These are phyloP conservation scores for Akanthomyces dipterigenus DNA, from an alignment of 2,329 filamentous ascomycete genomes.

Conservation along the genomic window DNA sequence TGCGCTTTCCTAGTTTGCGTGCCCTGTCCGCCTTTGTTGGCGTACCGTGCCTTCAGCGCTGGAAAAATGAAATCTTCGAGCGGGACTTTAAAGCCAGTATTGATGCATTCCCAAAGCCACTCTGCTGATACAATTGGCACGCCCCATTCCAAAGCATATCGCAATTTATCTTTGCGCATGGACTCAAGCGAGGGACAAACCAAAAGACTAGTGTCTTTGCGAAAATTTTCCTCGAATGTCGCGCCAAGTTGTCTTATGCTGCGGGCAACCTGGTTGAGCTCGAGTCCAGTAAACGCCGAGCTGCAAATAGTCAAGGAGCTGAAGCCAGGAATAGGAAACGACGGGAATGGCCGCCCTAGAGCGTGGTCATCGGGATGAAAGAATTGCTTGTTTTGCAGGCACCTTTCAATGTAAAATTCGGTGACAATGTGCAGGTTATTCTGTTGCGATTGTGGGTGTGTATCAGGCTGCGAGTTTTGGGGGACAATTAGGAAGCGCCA, in stretches of 20 bases:
- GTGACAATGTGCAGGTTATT: slow-evolving; percentile 55
- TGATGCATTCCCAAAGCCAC: slow-evolving; percentile 82
- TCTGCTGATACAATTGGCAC: slow-evolving; percentile 74
- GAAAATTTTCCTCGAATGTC: slow-evolving; percentile 71
- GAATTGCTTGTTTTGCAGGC: slow-evolving; percentile 68
- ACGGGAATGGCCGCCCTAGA: slow-evolving; percentile 69
- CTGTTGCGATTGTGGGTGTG: slow-evolving; percentile 32
- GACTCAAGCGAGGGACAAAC: slow-evolving; percentile 57
- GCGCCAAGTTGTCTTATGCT: slow-evolving; percentile 71
- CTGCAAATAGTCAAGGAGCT: slow-evolving; percentile 66
- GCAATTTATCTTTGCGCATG: slow-evolving; percentile 68
- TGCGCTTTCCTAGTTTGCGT: slow-evolving; percentile 13
- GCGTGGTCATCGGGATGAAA: slow-evolving; percentile 63
- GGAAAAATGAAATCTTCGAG: slow-evolving; percentile 41
- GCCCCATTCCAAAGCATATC: slow-evolving; percentile 65
- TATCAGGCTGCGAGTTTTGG: slow-evolving; percentile 40
- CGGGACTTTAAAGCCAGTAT: slow-evolving; percentile 42
- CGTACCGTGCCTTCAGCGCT: slow-evolving; percentile 33
- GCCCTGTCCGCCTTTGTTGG: slow-evolving; percentile 5
- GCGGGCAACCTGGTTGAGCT: slow-evolving; percentile 78
- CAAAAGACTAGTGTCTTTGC: slow-evolving; percentile 64
- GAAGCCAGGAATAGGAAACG: slow-evolving; percentile 65
- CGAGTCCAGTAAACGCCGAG: slow-evolving; percentile 75
- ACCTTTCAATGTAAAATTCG: slow-evolving; percentile 90
- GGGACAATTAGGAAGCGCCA: slow-evolving; percentile 49